These are phyloP conservation scores for Boletellus sp. DNA, from an alignment of 1,284 basidiomycete genomes.

Conservation along the genomic window DNA sequence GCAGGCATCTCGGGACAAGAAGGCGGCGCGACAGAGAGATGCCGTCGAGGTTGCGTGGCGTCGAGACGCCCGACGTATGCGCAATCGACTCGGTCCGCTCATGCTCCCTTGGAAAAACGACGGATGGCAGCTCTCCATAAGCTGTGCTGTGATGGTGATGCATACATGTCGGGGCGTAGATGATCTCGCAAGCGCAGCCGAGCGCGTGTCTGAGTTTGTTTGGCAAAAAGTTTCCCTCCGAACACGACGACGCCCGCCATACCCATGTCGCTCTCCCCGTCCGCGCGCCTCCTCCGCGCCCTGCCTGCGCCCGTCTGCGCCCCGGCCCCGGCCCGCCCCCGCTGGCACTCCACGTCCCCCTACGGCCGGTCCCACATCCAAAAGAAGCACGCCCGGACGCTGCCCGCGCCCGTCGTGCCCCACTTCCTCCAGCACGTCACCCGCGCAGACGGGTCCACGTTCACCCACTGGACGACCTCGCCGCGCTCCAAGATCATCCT, in stretches of 20 bases:
- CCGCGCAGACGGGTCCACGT: conserved; percentile 83
- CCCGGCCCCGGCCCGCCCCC: too few species aligned
- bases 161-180: too few species aligned
- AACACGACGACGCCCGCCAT: conserved; percentile 6
- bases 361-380: conserved; percentile 76
- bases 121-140: too few species aligned
- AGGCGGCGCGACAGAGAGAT: too few species aligned
- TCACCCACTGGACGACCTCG: conserved; percentile 82
- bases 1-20: too few species aligned
- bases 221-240: conserved; percentile 20
- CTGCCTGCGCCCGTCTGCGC: neutral
- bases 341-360: conserved; percentile 61
- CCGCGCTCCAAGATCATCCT: conserved; percentile 71
- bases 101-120: too few species aligned
- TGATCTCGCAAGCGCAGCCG: too few species aligned
- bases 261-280: neutral
- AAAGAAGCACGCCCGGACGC: conserved; percentile 57
- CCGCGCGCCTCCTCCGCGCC: conserved; percentile 11
- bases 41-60: too few species aligned
- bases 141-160: too few species aligned
- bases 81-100: too few species aligned
- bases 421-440: conserved; percentile 81
- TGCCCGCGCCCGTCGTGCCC: conserved; percentile 80
- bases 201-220: too few species aligned
- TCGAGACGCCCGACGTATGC: too few species aligned